phyloP scores from a whole-genome alignment of 2,329 filamentous ascomycete species.

The Alternaria dauci region DNA sequence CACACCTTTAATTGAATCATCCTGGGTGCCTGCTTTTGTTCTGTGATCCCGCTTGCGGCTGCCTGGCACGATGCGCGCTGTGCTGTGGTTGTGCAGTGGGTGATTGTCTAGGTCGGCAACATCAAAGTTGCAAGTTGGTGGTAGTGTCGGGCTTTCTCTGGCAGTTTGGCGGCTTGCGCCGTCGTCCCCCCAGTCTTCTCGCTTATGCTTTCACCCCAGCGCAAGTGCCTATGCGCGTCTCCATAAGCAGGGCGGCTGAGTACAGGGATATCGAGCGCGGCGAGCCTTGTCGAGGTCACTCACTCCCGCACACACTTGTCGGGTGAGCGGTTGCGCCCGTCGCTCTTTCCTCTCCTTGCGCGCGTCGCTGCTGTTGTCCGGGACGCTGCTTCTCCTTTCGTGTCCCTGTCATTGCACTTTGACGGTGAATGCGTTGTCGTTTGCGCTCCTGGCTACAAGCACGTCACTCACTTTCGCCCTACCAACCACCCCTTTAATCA shows the following conservation, averaged over 20 bases:
- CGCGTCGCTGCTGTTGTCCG: constrained; percentile 20
- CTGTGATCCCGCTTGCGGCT: not conserved
- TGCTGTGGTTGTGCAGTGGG: constrained; percentile 18
- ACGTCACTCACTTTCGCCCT: constrained; percentile 37
- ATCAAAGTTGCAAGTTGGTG: constrained; percentile 8
- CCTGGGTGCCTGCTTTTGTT: constrained; percentile 19
- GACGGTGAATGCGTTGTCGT: constrained; percentile 30
- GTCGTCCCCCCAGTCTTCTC: constrained; percentile 5
- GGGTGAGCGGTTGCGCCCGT: constrained; percentile 25
- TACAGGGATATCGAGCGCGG: constrained; percentile 3
- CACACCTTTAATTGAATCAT: constrained; percentile 53
- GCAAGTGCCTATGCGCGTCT: constrained; percentile 6
- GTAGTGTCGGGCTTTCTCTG: constrained; percentile 9
- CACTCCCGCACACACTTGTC: constrained; percentile 31
- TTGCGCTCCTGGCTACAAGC: constrained; percentile 16
- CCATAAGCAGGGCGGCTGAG: constrained; percentile 12
- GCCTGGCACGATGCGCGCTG: constrained; percentile 5
- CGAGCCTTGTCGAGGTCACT: constrained; percentile 24
- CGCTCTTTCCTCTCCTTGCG: constrained; percentile 35
- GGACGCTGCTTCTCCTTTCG: constrained; percentile 36
- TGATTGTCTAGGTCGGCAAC: constrained; percentile 4
- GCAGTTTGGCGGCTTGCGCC: not conserved
- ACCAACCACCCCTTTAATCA: constrained; percentile 21
- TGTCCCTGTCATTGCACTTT: constrained; percentile 22
- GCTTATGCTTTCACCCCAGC: constrained; percentile 16